These are phyloP conservation scores for Lentinula edodes DNA, from an alignment of 768 basidiomycete genomes.

Conservation along the genomic window DNA sequence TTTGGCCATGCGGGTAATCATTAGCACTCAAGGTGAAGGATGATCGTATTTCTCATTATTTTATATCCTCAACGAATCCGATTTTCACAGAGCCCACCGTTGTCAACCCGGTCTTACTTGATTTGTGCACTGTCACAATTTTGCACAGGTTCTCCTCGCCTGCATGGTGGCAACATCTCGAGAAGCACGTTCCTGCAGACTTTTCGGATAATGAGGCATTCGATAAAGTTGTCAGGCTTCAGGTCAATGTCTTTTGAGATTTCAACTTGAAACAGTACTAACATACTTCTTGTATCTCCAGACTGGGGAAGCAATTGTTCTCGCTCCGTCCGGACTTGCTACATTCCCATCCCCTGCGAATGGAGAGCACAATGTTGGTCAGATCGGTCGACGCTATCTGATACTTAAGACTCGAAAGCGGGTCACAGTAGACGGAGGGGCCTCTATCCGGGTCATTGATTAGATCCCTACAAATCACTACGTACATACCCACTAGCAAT, in stretches of 20 bases:
- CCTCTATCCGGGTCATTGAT: slow-evolving; percentile 37
- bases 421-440: slow-evolving; percentile 61
- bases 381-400: slow-evolving; percentile 54
- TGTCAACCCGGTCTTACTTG: slow-evolving; percentile 60
- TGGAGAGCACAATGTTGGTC: slow-evolving; percentile 24
- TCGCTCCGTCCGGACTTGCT: slow-evolving; percentile 59
- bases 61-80: neutral
- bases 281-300: slow-evolving; percentile 17
- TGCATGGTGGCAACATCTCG: slow-evolving; percentile 68
- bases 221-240: slow-evolving; percentile 56
- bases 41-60: neutral
- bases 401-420: slow-evolving; percentile 57
- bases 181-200: slow-evolving; percentile 62
- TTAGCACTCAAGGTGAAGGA: slow-evolving; percentile 64
- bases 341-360: slow-evolving; percentile 24
- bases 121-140: slow-evolving; percentile 60
- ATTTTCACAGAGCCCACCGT: slow-evolving; percentile 54
- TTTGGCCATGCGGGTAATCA: slow-evolving; percentile 64
- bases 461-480: neutral
- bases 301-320: slow-evolving; percentile 69
- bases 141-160: slow-evolving; percentile 73
- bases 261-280: neutral
- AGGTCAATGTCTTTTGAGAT: slow-evolving; percentile 31
- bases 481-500: too few relatives aligned
- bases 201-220: slow-evolving; percentile 56